These are phyloP conservation scores for Lasiodiplodia theobromae DNA, from an alignment of 2,329 filamentous ascomycete genomes.

Conservation along the genomic window DNA sequence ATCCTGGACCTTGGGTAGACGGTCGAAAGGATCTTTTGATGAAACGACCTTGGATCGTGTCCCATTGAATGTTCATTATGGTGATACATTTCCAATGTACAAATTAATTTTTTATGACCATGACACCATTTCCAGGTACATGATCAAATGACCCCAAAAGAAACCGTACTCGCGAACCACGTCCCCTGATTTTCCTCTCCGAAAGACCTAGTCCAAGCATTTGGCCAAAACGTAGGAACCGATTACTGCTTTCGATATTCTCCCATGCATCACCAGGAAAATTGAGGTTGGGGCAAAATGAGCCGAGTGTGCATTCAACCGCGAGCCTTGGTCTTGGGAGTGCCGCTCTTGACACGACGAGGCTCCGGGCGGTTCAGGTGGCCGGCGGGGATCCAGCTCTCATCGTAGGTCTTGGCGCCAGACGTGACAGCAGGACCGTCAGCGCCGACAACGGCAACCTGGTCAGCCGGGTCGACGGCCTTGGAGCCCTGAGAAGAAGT, in stretches of 20 bases:
- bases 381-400: conserved; percentile 90
- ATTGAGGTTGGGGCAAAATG: background rate
- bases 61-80: conserved; percentile 2
- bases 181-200: background rate
- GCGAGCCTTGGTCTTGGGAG: conserved; percentile 46
- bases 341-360: conserved; percentile 62
- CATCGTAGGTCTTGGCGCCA: conserved; percentile 79
- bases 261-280: background rate
- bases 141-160: background rate
- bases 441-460: conserved; percentile 69
- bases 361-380: conserved; percentile 87
- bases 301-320: background rate
- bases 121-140: conserved; percentile 12
- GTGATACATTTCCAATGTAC: conserved; percentile 20
- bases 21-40: background rate
- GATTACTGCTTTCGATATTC: background rate
- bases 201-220: conserved; percentile 8
- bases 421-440: conserved; percentile 74
- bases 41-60: background rate
- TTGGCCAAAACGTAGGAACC: conserved; percentile 4
- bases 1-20: background rate
- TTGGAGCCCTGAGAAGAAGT: conserved; percentile 68
- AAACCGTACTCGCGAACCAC: background rate
- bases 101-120: conserved; percentile 13
- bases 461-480: conserved; percentile 63